Conservation (phyloP, 2,329 filamentous ascomycete genomes). For the Davidsoniella eucalypti region DNA sequence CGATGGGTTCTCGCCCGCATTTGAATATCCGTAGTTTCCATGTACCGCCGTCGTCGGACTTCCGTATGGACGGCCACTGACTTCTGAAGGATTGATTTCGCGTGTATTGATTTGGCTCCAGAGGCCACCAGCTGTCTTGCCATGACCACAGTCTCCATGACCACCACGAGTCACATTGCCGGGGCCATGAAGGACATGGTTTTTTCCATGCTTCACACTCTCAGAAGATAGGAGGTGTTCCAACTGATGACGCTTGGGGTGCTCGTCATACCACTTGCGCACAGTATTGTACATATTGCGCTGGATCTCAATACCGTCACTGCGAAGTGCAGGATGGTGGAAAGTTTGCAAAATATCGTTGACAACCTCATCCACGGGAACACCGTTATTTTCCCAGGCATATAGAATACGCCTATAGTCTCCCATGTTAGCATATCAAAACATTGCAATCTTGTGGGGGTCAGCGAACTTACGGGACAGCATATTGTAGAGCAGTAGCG, state of each 20-base stretch:
- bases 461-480: conserved; percentile 46
- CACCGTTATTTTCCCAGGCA: conserved; percentile 77
- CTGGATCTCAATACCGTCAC: conserved; percentile 64
- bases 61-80: conserved; percentile 3
- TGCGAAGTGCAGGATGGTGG: conserved; percentile 75
- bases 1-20: conserved; percentile 1
- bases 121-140: conserved; percentile 40
- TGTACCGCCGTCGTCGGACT: background rate
- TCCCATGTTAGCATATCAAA: conserved; percentile 2
- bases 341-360: conserved; percentile 69
- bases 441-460: conserved; percentile 18
- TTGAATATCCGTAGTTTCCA: conserved; percentile 7
- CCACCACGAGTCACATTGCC: conserved; percentile 21
- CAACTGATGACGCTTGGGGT: conserved; percentile 49
- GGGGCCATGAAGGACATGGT: conserved; percentile 42
- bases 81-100: conserved; percentile 24
- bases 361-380: conserved; percentile 69
- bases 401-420: conserved; percentile 52
- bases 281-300: conserved; percentile 80
- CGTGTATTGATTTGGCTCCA: conserved; percentile 45
- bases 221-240: conserved; percentile 66
- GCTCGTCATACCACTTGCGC: conserved; percentile 59
- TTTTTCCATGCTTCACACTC: conserved; percentile 67
- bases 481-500: conserved; percentile 65
- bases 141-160: conserved; percentile 34